These are phyloP conservation scores for Spironucleus salmonicida DNA, from an alignment of 208 protist species.

Conservation along the genomic window DNA sequence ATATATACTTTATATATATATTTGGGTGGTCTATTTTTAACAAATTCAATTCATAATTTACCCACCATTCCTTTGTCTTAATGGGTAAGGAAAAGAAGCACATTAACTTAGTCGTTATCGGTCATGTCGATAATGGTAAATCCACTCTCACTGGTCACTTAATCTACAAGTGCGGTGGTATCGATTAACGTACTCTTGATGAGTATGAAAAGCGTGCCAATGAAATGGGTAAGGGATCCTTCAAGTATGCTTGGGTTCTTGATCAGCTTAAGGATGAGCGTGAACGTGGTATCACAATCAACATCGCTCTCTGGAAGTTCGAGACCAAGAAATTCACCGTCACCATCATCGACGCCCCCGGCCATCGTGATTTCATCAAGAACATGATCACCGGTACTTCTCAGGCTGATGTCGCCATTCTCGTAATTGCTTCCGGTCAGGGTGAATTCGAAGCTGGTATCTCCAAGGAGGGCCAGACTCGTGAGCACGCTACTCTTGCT, in stretches of 20 bases:
- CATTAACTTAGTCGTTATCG: conserved; percentile 52
- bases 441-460: conserved; percentile 76
- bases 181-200: conserved; percentile 64
- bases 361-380: conserved; percentile 74
- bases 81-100: conserved; percentile 38
- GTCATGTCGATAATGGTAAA: conserved; percentile 65
- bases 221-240: conserved; percentile 64
- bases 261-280: conserved; percentile 76
- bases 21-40: neutral
- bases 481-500: conserved; percentile 41
- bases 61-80: neutral
- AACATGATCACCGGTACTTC: conserved; percentile 72
- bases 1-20: neutral
- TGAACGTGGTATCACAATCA: conserved; percentile 75
- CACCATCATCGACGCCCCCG: conserved; percentile 73
- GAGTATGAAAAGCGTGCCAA: conserved; percentile 62
- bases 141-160: conserved; percentile 65
- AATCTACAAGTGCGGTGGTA: conserved; percentile 66
- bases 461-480: conserved; percentile 52
- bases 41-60: neutral
- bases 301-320: conserved; percentile 68
- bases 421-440: conserved; percentile 60
- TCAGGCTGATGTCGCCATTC: conserved; percentile 64
- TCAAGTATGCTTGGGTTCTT: conserved; percentile 81
- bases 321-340: conserved; percentile 62